A percentile compares a stretch with the other conserved stretches of the same genome.
These are phyloP conservation scores for Nannizzia gypsea DNA, from an alignment of 2,329 filamentous ascomycete genomes.

Conservation along the genomic window DNA sequence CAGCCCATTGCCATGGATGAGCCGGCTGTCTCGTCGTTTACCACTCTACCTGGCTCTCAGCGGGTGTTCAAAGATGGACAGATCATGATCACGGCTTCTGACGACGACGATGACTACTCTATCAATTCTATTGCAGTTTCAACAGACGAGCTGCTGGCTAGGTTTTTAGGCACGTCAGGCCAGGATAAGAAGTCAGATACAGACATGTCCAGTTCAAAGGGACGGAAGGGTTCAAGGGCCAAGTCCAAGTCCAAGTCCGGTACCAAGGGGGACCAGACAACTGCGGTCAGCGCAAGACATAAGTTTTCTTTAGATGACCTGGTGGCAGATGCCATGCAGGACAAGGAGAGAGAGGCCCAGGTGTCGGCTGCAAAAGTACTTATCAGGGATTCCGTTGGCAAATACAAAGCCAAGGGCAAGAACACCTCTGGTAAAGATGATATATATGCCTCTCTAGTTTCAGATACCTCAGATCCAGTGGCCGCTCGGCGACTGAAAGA, in stretches of 20 bases:
- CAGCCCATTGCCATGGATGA: neutral
- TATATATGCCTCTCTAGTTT: constrained; percentile 33
- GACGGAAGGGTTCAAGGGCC: constrained; percentile 6
- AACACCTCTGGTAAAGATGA: constrained; percentile 22
- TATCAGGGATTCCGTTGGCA: constrained; percentile 11
- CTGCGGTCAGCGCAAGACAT: constrained; percentile 38
- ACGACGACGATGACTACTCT: constrained; percentile 51
- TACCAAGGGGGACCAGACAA: constrained; percentile 24
- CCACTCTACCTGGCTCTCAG: constrained; percentile 10
- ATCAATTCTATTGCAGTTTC: constrained; percentile 41
- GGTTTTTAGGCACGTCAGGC: constrained; percentile 17
- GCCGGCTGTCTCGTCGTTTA: constrained; percentile 7
- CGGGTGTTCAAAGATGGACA: constrained; percentile 40
- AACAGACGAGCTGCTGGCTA: constrained; percentile 40
- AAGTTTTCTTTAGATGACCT: constrained; percentile 54
- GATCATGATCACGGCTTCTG: constrained; percentile 51
- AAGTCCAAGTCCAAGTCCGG: constrained; percentile 7
- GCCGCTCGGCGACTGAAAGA: constrained; percentile 40
- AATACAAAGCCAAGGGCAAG: constrained; percentile 6
- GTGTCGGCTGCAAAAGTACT: constrained; percentile 27
- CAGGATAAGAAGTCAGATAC: constrained; percentile 9
- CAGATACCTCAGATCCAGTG: constrained; percentile 33
- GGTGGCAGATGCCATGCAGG: constrained; percentile 46
- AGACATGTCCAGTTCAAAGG: constrained; percentile 10
- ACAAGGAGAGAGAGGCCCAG: constrained; percentile 48